Percentiles rank a stretch among this genome's conserved stretches.
Evolutionary conservation across 2,329 filamentous ascomycete species (phyloP).

Genomic region (Claviceps maximensis): DNA sequence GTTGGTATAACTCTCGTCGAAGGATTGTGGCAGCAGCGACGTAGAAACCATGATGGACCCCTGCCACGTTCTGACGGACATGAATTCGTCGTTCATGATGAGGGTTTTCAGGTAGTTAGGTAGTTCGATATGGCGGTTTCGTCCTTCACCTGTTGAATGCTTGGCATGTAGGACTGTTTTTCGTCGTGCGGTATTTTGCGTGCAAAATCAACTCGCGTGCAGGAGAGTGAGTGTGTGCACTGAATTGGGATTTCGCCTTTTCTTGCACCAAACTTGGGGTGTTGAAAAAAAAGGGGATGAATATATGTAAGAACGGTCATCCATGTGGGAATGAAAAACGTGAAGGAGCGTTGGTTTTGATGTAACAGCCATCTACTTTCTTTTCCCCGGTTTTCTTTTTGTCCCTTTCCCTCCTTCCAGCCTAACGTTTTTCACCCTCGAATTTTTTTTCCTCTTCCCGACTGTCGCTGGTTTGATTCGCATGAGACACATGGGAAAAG

Average conservation of each 20-base stretch:
- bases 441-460: too few species aligned
- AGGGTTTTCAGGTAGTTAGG: background rate
- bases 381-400: background rate
- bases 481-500: too few species aligned
- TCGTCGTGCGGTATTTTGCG: background rate
- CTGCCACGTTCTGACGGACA: conserved; percentile 5
- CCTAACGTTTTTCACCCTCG: too few species aligned
- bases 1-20: background rate
- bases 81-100: conserved; percentile 4
- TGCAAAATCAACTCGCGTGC: too few species aligned
- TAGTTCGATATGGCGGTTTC: background rate
- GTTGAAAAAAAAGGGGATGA: too few species aligned
- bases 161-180: background rate
- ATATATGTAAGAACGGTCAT: background rate
- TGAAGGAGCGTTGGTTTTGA: background rate
- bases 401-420: background rate
- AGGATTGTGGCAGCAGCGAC: conserved; percentile 1
- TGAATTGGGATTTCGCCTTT: too few species aligned
- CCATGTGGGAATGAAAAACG: background rate
- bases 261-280: background rate
- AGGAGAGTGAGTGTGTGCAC: background rate
- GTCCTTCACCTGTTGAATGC: too few species aligned
- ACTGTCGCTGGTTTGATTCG: too few species aligned
- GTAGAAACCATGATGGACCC: conserved; percentile 4
- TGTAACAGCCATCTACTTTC: background rate